phyloP scores from a whole-genome alignment of 306 rosid species.

The Malus sieversii region DNA sequence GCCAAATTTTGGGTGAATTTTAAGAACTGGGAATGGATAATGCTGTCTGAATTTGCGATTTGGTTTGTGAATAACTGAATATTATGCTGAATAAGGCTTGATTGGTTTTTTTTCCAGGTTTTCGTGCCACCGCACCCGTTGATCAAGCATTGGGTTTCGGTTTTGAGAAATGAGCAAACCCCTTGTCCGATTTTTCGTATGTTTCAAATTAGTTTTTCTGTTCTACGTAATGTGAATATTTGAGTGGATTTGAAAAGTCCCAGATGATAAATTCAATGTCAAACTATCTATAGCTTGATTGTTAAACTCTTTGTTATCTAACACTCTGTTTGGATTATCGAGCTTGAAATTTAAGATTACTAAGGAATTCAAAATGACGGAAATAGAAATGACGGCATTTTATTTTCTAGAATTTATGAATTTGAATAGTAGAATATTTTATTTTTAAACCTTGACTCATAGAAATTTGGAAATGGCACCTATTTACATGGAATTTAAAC shows the following conservation, averaged over 20 bases:
- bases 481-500: too few relatives aligned
- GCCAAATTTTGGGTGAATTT: not conserved
- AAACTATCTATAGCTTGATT: not conserved
- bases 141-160: conserved; percentile 97
- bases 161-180: conserved; percentile 84
- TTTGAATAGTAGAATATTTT: too few relatives aligned
- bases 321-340: too few relatives aligned
- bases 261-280: too few relatives aligned
- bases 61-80: not conserved
- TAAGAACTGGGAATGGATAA: not conserved
- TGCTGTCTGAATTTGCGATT: not conserved
- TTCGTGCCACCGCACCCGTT: conserved; percentile 87
- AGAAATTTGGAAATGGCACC: too few relatives aligned
- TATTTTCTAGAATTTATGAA: too few relatives aligned
- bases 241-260: not conserved
- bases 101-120: conserved; percentile 40
- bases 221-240: not conserved
- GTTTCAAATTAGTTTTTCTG: conserved; percentile 11
- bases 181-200: conserved; percentile 81
- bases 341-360: too few relatives aligned
- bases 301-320: not conserved
- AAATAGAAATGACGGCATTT: too few relatives aligned
- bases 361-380: too few relatives aligned
- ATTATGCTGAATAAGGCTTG: conserved; percentile 1
- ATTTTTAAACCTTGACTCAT: too few relatives aligned